Percentiles rank a stretch among this genome's conserved stretches.
Conservation (phyloP, 1,284 basidiomycete species). For the Meira nashicola region DNA sequence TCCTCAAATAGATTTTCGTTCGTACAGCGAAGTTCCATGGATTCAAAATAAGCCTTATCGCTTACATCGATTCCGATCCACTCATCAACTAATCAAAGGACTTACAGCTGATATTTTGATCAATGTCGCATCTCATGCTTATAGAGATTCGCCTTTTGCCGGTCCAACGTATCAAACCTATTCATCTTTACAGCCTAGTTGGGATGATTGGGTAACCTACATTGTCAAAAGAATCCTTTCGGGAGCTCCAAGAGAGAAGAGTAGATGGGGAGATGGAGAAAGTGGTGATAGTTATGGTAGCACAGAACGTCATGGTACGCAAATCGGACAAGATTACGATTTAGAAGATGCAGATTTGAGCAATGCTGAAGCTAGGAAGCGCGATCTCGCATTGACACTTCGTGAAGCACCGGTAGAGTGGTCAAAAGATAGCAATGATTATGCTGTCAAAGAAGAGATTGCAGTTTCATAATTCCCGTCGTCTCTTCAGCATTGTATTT, state of each 20-base stretch:
- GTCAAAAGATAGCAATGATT: too few species aligned
- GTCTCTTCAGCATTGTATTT: too few species aligned
- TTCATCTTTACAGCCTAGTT: constrained; percentile 7
- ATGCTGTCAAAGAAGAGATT: too few species aligned
- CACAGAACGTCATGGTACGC: background rate
- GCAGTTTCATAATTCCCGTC: too few species aligned
- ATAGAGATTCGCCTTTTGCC: background rate
- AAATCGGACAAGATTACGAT: too few species aligned
- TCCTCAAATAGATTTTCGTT: constrained; percentile 8
- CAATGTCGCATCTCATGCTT: background rate
- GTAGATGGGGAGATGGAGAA: constrained; percentile 14
- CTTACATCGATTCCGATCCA: constrained; percentile 12
- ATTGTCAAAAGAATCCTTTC: constrained; percentile 3
- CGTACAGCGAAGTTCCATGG: constrained; percentile 13
- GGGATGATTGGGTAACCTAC: constrained; percentile 2
- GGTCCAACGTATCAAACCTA: background rate
- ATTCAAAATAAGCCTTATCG: constrained; percentile 3
- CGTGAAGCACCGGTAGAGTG: too few species aligned
- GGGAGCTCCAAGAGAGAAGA: background rate
- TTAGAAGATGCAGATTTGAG: too few species aligned
- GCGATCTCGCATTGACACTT: too few species aligned
- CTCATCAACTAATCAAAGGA: constrained; percentile 12
- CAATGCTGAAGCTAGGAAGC: too few species aligned
- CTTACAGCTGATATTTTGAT: constrained; percentile 9
- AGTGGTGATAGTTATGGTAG: constrained; percentile 11